Evolutionary conservation across 352 stramenopile species (phyloP).

Genomic region (Phytophthora multivora): DNA sequence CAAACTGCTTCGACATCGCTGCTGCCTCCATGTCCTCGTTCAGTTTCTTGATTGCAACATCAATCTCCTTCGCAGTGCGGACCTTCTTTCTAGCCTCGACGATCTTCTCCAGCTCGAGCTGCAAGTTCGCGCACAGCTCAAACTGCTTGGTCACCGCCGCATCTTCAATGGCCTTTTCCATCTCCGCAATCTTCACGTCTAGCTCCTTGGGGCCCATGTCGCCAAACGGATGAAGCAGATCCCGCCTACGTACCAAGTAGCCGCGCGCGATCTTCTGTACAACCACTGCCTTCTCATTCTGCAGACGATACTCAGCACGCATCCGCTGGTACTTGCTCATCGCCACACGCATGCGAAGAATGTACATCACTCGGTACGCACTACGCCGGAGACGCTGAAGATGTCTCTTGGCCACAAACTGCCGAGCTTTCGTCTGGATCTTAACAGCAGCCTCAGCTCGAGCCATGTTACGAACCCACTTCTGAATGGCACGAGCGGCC

Average conservation of each 20-base stretch:
- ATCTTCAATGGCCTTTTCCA: slow-evolving; percentile 81
- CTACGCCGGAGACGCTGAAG: slow-evolving; percentile 57
- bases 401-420: slow-evolving; percentile 65
- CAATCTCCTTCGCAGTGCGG: slow-evolving; percentile 87
- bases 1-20: slow-evolving; percentile 82
- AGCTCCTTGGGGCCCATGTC: slow-evolving; percentile 80
- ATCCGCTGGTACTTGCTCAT: slow-evolving; percentile 63
- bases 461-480: slow-evolving; percentile 82
- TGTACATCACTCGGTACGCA: slow-evolving; percentile 64
- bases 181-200: slow-evolving; percentile 72
- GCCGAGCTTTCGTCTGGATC: slow-evolving; percentile 77
- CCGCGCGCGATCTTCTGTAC: slow-evolving; percentile 81
- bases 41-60: slow-evolving; percentile 75
- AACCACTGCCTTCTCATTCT: slow-evolving; percentile 57
- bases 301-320: slow-evolving; percentile 54
- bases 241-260: slow-evolving; percentile 72
- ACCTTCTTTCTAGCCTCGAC: slow-evolving; percentile 85
- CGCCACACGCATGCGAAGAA: slow-evolving; percentile 67
- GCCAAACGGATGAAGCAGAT: slow-evolving; percentile 80
- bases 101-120: slow-evolving; percentile 84
- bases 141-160: slow-evolving; percentile 86
- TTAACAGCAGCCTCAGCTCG: slow-evolving; percentile 54
- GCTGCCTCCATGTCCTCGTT: slow-evolving; percentile 81
- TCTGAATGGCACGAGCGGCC: slow-evolving; percentile 81
- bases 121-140: slow-evolving; percentile 79